phyloP scores from a whole-genome alignment of 257 asterid genomes.

The Salvia hispanica region DNA sequence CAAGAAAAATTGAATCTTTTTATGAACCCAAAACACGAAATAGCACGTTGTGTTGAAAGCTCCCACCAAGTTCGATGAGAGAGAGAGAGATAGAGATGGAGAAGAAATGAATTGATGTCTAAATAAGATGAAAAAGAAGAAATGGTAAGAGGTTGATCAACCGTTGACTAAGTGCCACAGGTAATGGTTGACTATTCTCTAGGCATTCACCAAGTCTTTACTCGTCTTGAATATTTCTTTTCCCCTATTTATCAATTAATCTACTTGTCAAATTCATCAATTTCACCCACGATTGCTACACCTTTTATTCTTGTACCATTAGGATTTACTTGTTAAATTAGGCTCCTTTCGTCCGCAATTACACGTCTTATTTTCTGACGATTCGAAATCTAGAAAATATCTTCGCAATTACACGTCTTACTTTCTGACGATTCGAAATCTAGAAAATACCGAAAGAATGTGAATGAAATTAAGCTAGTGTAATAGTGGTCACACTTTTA shows the following conservation, averaged over 20 bases:
- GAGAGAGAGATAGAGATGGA: conserved; percentile 26
- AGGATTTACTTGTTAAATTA: no score
- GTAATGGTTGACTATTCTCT: conserved; percentile 36
- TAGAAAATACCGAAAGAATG: no score
- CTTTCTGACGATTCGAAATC: no score
- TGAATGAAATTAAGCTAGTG: no score
- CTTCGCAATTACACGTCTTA: no score
- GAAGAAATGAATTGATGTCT: neutral
- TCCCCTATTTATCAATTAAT: neutral
- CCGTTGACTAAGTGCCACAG: conserved; percentile 39
- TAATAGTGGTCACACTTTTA: no score
- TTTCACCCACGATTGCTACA: no score
- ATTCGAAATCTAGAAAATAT: no score
- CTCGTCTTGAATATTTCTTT: conserved; percentile 42
- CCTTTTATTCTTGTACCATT: no score
- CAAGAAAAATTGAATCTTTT: conserved; percentile 16
- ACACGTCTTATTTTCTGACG: no score
- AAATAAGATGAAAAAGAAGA: neutral
- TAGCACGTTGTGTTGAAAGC: neutral
- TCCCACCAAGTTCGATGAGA: conserved; percentile 17
- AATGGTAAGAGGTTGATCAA: conserved; percentile 26
- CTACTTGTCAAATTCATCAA: no score
- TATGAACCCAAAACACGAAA: neutral
- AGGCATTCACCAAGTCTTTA: conserved; percentile 37
- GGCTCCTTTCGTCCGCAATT: no score